Evolutionary conservation across 257 asterid species (phyloP), one percentile per base, ranked within the genome.

Genomic region (Solanum verrucosum): DNA sequence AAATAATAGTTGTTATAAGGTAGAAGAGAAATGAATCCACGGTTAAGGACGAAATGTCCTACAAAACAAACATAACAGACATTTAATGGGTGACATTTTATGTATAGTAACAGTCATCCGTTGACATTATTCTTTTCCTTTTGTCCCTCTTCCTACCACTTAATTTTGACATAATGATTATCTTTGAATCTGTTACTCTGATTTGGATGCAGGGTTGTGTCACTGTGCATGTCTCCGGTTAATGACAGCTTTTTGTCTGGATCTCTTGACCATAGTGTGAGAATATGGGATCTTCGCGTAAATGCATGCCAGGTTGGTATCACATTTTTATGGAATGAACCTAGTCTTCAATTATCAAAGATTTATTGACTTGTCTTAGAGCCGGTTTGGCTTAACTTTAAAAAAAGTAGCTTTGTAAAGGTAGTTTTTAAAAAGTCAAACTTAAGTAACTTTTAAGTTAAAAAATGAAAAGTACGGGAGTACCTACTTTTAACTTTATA

Each of bases 231-330:
- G 99, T 97, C 98, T 90, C 99, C 99, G 0, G 91, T 96, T 85
- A 94, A 97, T 42, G 99, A 97, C 86, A 89, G 96, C 90, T 97
- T 97, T 93, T 95, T 97, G 99, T 96, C 99, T 46, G 99, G 99
- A 87, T 97, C 99, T 91, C 95, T 97, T 88, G 99, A 97, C 88
- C 99, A 96, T 90, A 95, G 91, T 91, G 98, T 94, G 71, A 93
- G 98, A 67, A 94, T 96, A 90, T 97, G 99, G 99, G 99, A 97
- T 91, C 96, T 97, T 83, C 98, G 99, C 7, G 99, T 97, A 85
- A 96, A 97, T 90, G 94, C 95, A 27, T 97, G 99, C 84, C 99
- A 97, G 99, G 99, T 97, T 91, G 88, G 95, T 89, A 87, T 86
- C 31, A 31, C 78, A 81, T 46, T n/a, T 81, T 81, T 49, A 49